Base-by-base conservation (phyloP, 805 yeast species). In the Brettanomyces nanus region DNA sequence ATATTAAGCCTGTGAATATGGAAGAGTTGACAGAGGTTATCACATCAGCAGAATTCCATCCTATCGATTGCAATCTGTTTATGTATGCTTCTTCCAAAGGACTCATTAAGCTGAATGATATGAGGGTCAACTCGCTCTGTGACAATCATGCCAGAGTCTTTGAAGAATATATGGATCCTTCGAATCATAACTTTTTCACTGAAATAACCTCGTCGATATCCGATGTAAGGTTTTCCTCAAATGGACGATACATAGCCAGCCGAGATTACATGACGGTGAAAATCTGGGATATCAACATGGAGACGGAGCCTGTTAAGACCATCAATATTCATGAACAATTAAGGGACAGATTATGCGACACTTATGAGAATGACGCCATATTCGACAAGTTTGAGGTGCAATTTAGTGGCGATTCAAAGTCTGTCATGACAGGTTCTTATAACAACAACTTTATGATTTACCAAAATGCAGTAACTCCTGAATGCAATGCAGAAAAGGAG, bases 241-340 rank as follows among this genome's bases (percentile, higher is more conserved):
- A 90, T 61, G 99, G 99, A 31, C 74, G 92, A 51, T 87, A 92
- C 62, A 85, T 92, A 57, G 95, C 90, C n/a, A 77, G 94, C 30
- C 78, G 99, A 58, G 99, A 92, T 68, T 92, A 92, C 61, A 76
- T 92, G 84, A 85, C 96, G 9, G 95, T 90, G 25, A 92, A 92
- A 63, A 82, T 92, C 49, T 92, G 99, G 99, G 99, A 92, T 67
- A 73, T 92, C 45, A 86, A 86, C 47, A 92, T 92, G 98, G 96
- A 92, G 63, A 80, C 79, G 47, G 85, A 82, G 60, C 99, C 99
- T 27, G 65, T 94, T 41, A 86, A 86, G 61, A 89, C 97, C 13
- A 89, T 92, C 44, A 86, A 86, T 58, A 87, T 94, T 46, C 98
- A 92, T 62, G 97, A 92, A 59, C 94, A 85, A 59, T 74, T 92